Percentiles rank a stretch among this genome's conserved stretches.
Conservation (phyloP, 805 yeast genomes). For the Candida ipomoeae region DNA sequence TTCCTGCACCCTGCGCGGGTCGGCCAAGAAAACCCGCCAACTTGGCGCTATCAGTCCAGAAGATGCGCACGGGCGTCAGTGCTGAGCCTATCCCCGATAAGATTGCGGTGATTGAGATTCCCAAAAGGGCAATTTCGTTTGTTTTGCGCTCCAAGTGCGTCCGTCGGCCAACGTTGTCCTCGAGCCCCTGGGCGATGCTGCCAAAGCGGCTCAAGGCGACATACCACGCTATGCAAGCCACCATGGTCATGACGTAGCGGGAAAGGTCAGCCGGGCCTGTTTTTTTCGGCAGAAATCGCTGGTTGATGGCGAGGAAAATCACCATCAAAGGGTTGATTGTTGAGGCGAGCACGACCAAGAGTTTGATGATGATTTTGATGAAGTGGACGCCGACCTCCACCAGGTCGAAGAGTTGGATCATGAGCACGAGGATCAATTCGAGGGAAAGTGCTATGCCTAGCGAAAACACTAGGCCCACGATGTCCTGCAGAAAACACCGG, state of each 20-base stretch:
- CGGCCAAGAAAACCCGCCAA: neutral
- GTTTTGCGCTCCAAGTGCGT: conserved; percentile 40
- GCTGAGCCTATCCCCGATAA: conserved; percentile 52
- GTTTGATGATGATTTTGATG: conserved; percentile 38
- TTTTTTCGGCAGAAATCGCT: conserved; percentile 22
- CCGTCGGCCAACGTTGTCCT: conserved; percentile 13
- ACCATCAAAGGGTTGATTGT: conserved; percentile 43
- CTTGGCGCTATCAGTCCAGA: conserved; percentile 8
- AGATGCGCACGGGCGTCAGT: conserved; percentile 35
- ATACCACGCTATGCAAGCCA: conserved; percentile 30
- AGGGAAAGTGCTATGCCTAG: conserved; percentile 28
- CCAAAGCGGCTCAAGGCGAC: conserved; percentile 32
- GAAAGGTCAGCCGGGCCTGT: conserved; percentile 4
- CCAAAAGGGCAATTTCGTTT: conserved; percentile 44
- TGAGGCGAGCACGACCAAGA: conserved; percentile 36
- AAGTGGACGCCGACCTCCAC: conserved; percentile 22
- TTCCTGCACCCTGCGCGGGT: neutral
- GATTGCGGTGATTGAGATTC: conserved; percentile 47
- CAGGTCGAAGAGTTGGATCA: conserved; percentile 32
- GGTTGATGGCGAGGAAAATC: conserved; percentile 27
- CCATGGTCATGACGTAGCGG: conserved; percentile 3
- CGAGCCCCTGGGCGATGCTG: conserved; percentile 24
- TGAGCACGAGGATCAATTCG: conserved; percentile 30
- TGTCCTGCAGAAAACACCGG: neutral
- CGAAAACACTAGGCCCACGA: conserved; percentile 28